Evolutionary conservation across 176 grass and related monocot genomes (phyloP).

Genomic region (Triticum turgidum): DNA sequence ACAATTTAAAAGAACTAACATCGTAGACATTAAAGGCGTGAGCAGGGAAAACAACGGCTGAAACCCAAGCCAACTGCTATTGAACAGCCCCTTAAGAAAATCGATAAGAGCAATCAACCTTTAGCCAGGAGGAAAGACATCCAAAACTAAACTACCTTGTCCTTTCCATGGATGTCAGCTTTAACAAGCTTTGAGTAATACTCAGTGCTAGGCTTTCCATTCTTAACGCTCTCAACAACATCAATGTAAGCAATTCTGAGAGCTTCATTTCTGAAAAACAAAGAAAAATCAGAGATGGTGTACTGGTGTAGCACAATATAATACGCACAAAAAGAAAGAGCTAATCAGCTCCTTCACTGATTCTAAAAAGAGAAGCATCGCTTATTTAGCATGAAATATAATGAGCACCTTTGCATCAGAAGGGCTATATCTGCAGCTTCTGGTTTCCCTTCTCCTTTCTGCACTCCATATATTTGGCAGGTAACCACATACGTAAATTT

Average conservation of each 20-base stretch:
- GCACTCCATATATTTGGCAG: slow-evolving; percentile 92
- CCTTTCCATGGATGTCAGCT: slow-evolving; percentile 91
- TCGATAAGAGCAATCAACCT: not conserved
- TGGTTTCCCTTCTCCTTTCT: slow-evolving; percentile 71
- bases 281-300: slow-evolving; percentile 25
- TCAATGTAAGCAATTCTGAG: slow-evolving; percentile 95
- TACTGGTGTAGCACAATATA: not conserved
- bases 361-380: not conserved
- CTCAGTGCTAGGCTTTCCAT: slow-evolving; percentile 68
- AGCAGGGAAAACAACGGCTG: not conserved
- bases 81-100: not conserved
- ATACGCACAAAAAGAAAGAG: not conserved
- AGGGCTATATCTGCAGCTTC: slow-evolving; percentile 93
- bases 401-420: slow-evolving; percentile 75
- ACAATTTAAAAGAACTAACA: not conserved
- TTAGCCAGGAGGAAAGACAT: not conserved
- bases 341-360: not conserved
- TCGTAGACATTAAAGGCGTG: not conserved
- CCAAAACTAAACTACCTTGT: slow-evolving; percentile 71
- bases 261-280: slow-evolving; percentile 81
- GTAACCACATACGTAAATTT: slow-evolving; percentile 97
- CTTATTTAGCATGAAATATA: slow-evolving; percentile 6
- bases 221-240: slow-evolving; percentile 61
- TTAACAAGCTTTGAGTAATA: slow-evolving; percentile 98
- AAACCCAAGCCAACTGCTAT: slow-evolving; percentile 11